phyloP scores from a whole-genome alignment of 352 stramenopile species.

The Globisporangium spiculum region DNA sequence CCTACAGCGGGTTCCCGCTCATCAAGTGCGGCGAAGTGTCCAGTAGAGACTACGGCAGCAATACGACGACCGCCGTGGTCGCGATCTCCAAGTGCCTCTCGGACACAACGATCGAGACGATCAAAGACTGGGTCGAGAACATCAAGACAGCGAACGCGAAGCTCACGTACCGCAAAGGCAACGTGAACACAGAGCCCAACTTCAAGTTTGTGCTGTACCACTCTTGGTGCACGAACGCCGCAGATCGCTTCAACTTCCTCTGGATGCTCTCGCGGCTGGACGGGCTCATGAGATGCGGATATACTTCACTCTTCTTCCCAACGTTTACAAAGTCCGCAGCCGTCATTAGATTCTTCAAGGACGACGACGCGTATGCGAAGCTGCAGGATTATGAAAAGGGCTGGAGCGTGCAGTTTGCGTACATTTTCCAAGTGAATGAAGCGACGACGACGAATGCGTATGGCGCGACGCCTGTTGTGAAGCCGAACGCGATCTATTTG shows the following conservation, averaged over 20 bases:
- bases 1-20: slow-evolving; percentile 6
- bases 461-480: background rate
- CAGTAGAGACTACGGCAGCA: slow-evolving; percentile 9
- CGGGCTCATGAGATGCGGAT: background rate
- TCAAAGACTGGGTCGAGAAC: slow-evolving; percentile 8
- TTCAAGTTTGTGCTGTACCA: slow-evolving; percentile 11
- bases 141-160: slow-evolving; percentile 2
- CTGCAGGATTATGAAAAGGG: slow-evolving; percentile 6
- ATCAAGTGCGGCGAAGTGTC: slow-evolving; percentile 12
- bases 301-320: background rate
- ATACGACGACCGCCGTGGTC: background rate
- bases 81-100: slow-evolving; percentile 18
- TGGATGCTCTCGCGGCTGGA: background rate
- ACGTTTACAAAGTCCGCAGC: background rate
- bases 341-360: slow-evolving; percentile 10
- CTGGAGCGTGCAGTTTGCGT: slow-evolving; percentile 7
- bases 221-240: background rate
- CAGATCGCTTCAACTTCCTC: background rate
- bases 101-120: slow-evolving; percentile 9
- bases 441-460: background rate
- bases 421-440: slow-evolving; percentile 19
- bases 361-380: slow-evolving; percentile 6
- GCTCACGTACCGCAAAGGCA: slow-evolving; percentile 6
- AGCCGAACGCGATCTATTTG: slow-evolving; percentile 16
- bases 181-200: slow-evolving; percentile 14